phyloP scores from a whole-genome alignment of 768 basidiomycete species.

The Termitomyces bulborhizus region DNA sequence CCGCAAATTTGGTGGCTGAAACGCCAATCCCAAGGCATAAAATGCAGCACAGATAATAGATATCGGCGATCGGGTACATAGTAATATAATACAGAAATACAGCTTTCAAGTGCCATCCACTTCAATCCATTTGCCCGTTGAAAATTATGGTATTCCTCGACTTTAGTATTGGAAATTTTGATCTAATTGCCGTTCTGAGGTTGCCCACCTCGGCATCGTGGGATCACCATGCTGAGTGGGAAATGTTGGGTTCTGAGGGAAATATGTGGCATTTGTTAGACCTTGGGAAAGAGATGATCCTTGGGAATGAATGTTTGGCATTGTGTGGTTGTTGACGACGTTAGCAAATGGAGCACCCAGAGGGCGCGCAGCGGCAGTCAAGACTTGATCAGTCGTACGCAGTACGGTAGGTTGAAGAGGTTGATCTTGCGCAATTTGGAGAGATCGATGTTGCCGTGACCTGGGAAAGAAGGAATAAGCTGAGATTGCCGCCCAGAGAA shows the following conservation, averaged over 20 bases:
- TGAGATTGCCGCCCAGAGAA: not conserved
- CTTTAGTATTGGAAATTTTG: slow-evolving; percentile 9
- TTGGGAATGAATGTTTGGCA: not conserved
- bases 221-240: slow-evolving; percentile 1
- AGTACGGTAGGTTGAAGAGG: not conserved
- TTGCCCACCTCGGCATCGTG: slow-evolving; percentile 15
- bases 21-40: not conserved
- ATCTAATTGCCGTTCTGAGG: slow-evolving; percentile 17
- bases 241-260: slow-evolving; percentile 12
- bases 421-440: not conserved
- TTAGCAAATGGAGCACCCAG: not conserved
- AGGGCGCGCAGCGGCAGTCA: not conserved
- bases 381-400: not conserved
- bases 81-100: slow-evolving; percentile 3
- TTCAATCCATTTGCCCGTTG: too few species aligned
- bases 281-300: not conserved
- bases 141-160: not conserved
- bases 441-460: slow-evolving; percentile 2
- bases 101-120: not conserved
- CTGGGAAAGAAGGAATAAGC: not conserved
- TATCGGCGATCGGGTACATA: not conserved
- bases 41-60: not conserved
- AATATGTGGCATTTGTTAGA: slow-evolving; percentile 13
- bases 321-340: not conserved
- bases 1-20: not conserved